These are phyloP conservation scores for Raddia distichophylla DNA, from an alignment of 176 grass and related monocot genomes.

Conservation along the genomic window DNA sequence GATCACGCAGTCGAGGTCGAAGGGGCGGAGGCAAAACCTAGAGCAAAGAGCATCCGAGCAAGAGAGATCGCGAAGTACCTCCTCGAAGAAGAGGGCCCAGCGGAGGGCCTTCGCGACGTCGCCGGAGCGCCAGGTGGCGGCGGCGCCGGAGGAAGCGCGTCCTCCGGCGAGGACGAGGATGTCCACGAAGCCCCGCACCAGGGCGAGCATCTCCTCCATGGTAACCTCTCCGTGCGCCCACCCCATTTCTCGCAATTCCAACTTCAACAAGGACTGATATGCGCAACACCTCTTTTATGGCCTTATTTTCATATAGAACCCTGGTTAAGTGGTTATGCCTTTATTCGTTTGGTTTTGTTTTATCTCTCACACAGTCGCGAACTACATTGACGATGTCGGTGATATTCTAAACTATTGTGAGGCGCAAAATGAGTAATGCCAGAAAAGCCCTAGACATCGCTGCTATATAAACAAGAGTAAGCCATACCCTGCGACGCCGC, in stretches of 20 bases:
- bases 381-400: background rate
- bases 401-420: accelerated
- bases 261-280: background rate
- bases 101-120: slow-evolving; percentile 54
- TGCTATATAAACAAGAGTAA: slow-evolving; percentile 44
- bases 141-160: slow-evolving; percentile 52
- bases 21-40: slow-evolving; percentile 6
- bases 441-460: slow-evolving; percentile 53
- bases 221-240: slow-evolving; percentile 54
- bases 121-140: slow-evolving; percentile 51
- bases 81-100: slow-evolving; percentile 86
- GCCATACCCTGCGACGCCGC: background rate
- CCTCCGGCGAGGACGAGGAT: slow-evolving; percentile 80
- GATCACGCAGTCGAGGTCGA: background rate
- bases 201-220: slow-evolving; percentile 48
- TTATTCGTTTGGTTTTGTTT: no score
- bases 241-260: slow-evolving; percentile 51
- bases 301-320: background rate
- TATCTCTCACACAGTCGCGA: no score
- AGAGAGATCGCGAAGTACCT: slow-evolving; percentile 34
- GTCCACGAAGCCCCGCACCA: slow-evolving; percentile 75
- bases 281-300: background rate
- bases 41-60: background rate
- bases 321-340: background rate
- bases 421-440: background rate